Evolutionary conservation across 2,329 filamentous ascomycete genomes (phyloP).

Genomic region (Hymenoscyphus repandus): DNA sequence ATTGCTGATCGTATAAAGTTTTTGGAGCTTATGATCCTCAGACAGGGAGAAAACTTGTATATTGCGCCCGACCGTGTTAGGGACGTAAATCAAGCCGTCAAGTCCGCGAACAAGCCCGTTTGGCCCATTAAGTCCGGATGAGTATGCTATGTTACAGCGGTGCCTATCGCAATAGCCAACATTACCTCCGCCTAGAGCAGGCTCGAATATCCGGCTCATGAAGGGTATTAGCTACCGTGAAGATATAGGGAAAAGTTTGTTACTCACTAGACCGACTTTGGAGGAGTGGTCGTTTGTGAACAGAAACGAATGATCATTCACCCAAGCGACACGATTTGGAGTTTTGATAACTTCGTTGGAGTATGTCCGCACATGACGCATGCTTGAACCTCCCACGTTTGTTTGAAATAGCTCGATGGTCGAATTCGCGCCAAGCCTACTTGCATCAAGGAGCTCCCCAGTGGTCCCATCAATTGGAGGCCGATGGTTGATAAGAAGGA

Average conservation of each 20-base stretch:
- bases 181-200: constrained; percentile 28
- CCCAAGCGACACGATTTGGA: constrained; percentile 34
- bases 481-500: constrained; percentile 33
- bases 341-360: constrained; percentile 29
- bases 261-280: constrained; percentile 27
- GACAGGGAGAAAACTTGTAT: constrained; percentile 25
- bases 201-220: constrained; percentile 26
- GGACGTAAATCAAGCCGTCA: constrained; percentile 34
- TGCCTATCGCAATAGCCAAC: constrained; percentile 28
- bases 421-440: constrained; percentile 31
- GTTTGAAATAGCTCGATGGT: constrained; percentile 35
- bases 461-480: constrained; percentile 30
- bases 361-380: constrained; percentile 33
- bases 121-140: constrained; percentile 18
- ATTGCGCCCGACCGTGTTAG: constrained; percentile 23
- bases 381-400: constrained; percentile 18
- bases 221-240: background rate
- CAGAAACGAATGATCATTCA: constrained; percentile 31
- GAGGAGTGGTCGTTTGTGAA: constrained; percentile 34
- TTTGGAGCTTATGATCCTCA: constrained; percentile 14
- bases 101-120: constrained; percentile 31
- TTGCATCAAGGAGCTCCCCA: constrained; percentile 29
- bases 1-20: constrained; percentile 25
- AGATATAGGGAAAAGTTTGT: constrained; percentile 1
- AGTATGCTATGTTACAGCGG: constrained; percentile 26